Evolutionary conservation across 371 early-diverging fungal genomes (phyloP).

Genomic region (Sporodiniella umbellata): DNA sequence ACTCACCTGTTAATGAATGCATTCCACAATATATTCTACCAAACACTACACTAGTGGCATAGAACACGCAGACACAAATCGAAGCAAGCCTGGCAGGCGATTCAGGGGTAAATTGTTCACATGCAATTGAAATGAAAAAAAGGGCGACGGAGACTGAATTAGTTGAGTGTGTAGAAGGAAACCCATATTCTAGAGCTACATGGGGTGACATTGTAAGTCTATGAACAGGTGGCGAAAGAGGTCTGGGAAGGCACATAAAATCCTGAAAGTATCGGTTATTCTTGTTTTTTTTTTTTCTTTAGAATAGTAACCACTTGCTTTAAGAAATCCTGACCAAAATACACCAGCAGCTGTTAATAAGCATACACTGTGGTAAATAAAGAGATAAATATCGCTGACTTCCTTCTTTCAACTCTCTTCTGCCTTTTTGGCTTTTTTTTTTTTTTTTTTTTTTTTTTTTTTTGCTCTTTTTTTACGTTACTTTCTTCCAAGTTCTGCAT

Average conservation of each 20-base stretch:
- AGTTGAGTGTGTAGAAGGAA: slow-evolving; percentile 78
- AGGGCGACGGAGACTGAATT: slow-evolving; percentile 71
- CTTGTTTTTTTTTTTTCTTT: background rate
- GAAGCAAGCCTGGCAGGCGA: slow-evolving; percentile 40
- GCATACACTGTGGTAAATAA: slow-evolving; percentile 45
- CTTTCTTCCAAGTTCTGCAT: slow-evolving; percentile 55
- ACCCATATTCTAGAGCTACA: slow-evolving; percentile 74
- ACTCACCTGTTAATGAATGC: slow-evolving; percentile 64
- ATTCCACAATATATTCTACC: slow-evolving; percentile 75
- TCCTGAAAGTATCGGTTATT: slow-evolving; percentile 44
- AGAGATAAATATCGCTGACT: background rate
- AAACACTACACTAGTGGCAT: slow-evolving; percentile 65
- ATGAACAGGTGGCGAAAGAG: slow-evolving; percentile 68
- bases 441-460: background rate
- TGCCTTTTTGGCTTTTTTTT: background rate
- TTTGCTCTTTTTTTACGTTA: slow-evolving; percentile 13
- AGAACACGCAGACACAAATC: slow-evolving; percentile 44
- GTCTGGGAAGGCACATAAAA: slow-evolving; percentile 72
- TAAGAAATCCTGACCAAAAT: slow-evolving; percentile 65
- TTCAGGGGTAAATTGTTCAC: slow-evolving; percentile 34
- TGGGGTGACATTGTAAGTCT: slow-evolving; percentile 61
- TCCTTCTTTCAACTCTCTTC: background rate
- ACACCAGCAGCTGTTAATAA: slow-evolving; percentile 60
- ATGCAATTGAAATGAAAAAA: slow-evolving; percentile 52
- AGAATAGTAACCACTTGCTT: no score